phyloP scores from a whole-genome alignment of 2,329 filamentous ascomycete species.

The Aspergillus oerlinghausenensis region DNA sequence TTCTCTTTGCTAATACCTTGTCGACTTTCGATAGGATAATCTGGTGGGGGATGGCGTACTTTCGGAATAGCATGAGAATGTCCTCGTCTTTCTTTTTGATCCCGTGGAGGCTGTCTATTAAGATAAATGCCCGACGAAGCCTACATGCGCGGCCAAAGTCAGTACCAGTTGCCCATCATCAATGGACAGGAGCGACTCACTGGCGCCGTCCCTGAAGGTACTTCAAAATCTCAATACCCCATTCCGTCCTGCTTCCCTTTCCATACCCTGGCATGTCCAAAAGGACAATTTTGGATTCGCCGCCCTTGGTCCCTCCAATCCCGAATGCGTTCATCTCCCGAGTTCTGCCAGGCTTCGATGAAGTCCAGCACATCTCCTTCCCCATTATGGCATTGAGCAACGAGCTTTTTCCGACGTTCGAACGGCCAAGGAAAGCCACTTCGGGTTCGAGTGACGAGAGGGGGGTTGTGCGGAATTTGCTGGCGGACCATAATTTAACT shows the following conservation, averaged over 20 bases:
- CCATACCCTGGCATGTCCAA: constrained; percentile 72
- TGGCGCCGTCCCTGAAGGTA: constrained; percentile 61
- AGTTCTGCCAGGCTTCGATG: constrained; percentile 58
- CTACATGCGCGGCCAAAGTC: constrained; percentile 20
- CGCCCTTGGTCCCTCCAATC: constrained; percentile 47
- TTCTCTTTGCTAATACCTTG: constrained; percentile 43
- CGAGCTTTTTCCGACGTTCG: constrained; percentile 66
- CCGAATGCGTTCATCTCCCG: constrained; percentile 63
- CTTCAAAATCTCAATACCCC: constrained; percentile 65
- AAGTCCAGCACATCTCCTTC: constrained; percentile 50
- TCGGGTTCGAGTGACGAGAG: constrained; percentile 52
- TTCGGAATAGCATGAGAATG: constrained; percentile 53
- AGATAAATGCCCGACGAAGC: constrained; percentile 58
- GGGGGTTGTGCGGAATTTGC: constrained; percentile 57
- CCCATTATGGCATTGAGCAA: constrained; percentile 62
- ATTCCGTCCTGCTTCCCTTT: constrained; percentile 55
- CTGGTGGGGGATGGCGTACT: constrained; percentile 58
- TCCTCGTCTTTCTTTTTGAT: constrained; percentile 57
- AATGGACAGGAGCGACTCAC: constrained; percentile 28
- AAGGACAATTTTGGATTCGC: constrained; percentile 50
- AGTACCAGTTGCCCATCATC: not conserved
- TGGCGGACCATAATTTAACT: constrained; percentile 56
- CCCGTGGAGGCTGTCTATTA: constrained; percentile 61
- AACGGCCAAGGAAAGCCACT: constrained; percentile 64
- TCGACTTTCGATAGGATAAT: constrained; percentile 65